phyloP scores from a whole-genome alignment of 2,329 filamentous ascomycete genomes.

The Stagonosporopsis rhizophila region DNA sequence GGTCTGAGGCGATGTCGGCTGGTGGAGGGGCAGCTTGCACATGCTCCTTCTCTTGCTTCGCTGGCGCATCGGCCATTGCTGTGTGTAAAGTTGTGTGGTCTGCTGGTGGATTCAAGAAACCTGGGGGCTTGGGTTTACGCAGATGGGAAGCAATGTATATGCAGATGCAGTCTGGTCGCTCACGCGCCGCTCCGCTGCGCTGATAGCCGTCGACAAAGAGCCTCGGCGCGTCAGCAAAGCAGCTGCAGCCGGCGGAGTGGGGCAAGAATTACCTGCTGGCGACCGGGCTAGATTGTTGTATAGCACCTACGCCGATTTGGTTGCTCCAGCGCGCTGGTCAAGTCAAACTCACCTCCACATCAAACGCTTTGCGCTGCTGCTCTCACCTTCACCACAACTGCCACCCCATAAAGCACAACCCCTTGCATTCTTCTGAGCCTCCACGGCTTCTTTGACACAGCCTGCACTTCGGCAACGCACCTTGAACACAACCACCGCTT shows the following conservation, averaged over 20 bases:
- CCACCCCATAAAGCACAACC: slow-evolving; percentile 14
- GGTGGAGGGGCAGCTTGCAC: slow-evolving; percentile 27
- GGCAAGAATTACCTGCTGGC: slow-evolving; percentile 15
- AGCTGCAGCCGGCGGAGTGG: slow-evolving; percentile 6
- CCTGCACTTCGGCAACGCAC: neutral
- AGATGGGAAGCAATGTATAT: slow-evolving; percentile 1
- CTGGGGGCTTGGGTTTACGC: neutral
- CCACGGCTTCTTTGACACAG: neutral
- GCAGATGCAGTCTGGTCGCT: slow-evolving; percentile 17
- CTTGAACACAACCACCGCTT: neutral
- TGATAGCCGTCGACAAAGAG: slow-evolving; percentile 22
- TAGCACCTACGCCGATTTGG: slow-evolving; percentile 29
- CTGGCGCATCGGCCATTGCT: slow-evolving; percentile 34
- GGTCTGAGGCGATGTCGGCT: slow-evolving; percentile 70
- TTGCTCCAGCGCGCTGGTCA: slow-evolving; percentile 7
- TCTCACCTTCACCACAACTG: slow-evolving; percentile 28
- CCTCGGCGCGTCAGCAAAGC: slow-evolving; percentile 30
- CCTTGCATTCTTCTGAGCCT: neutral
- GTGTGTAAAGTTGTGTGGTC: neutral
- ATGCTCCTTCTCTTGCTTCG: slow-evolving; percentile 23
- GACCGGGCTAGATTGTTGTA: slow-evolving; percentile 21
- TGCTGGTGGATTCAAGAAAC: neutral
- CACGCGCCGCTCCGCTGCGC: slow-evolving; percentile 7
- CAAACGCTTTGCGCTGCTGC: slow-evolving; percentile 2
- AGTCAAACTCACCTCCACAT: slow-evolving; percentile 24